Conservation (phyloP, 768 basidiomycete genomes). For the Tulasnella sp. region DNA sequence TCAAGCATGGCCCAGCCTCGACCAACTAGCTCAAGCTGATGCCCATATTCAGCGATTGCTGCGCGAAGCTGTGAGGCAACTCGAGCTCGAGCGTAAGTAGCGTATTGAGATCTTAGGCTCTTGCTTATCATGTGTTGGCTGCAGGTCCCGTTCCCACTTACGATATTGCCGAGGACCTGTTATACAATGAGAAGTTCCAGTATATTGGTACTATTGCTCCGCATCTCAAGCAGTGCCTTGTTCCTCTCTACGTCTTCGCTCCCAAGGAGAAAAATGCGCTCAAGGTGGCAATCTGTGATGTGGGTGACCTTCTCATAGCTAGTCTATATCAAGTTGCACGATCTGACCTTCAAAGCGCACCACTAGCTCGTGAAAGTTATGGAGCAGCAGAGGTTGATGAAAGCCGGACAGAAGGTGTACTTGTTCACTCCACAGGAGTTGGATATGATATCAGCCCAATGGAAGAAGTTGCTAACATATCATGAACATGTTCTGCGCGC, state of each 20-base stretch:
- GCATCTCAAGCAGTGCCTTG: conserved; percentile 4
- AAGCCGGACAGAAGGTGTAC: conserved; percentile 3
- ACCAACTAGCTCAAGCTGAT: no score
- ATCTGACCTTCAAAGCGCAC: no score
- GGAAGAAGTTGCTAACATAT: conserved; percentile 3
- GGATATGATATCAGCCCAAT: neutral
- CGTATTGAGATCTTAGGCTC: neutral
- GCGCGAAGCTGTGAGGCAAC: no score
- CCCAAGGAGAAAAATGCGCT: conserved; percentile 8
- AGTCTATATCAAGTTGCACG: neutral
- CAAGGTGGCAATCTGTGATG: conserved; percentile 1
- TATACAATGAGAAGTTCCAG: neutral
- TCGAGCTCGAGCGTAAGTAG: no score
- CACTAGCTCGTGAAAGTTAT: conserved; percentile 2
- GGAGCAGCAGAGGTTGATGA: neutral
- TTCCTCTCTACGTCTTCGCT: neutral
- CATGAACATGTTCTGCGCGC: neutral
- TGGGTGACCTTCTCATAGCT: neutral
- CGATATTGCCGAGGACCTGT: neutral
- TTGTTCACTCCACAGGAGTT: conserved; percentile 3
- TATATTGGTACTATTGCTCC: neutral
- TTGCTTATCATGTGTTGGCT: neutral
- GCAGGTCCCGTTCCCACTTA: neutral
- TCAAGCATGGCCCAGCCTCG: no score
- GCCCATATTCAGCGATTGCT: no score